Evolutionary conservation across 441 rosid genomes (phyloP), one percentile per base, ranked within the genome.

Genomic region (Raphanus hybrid): DNA sequence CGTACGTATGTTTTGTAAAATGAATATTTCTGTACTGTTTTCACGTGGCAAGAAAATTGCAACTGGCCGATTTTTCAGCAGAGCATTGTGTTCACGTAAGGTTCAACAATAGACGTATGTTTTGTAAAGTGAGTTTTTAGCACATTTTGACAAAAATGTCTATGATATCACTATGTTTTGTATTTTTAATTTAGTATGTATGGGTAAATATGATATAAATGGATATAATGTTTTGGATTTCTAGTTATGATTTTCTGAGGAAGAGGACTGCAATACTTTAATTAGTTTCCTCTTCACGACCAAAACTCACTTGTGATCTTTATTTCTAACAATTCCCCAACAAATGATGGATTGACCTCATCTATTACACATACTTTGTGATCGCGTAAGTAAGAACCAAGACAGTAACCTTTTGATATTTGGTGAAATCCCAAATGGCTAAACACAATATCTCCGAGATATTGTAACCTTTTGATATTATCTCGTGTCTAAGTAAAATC

Each of bases 11-110:
- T 16, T 50, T 50, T 50, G 57, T 14, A 50, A 5, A 50, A 41
- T 59, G 6, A 69, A 32, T 6, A 6, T 14, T 14, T 45, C 50
- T 1, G 32, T 20, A n/a, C 45, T 6, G 2, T 3, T 26, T 48
- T 20, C 27, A 60, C 23, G 57, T 69, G 62, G 32, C 23, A 34
- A 61, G 57, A 69, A 68, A 8, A n/a, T 20, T 69, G 7, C 67
- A 34, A 48, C n/a, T 69, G 43, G 74, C 3, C 20, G 67, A 59
- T 68, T 6, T 69, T 48, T 68, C 52, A 62, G 78, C 27, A 8
- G 59, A 16, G 26, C 11, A 54, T 55, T 16, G 61, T 57, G 61
- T 18, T 18, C 27, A 57, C 61, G 29, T 57, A 57, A 18, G 61
- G 26, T 18, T 55, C 23, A 54, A 15, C 59, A 50, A 50, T 50